Evolutionary conservation across 1,139 yeast genomes (phyloP).

Genomic region (Zygosaccharomyces sapae): DNA sequence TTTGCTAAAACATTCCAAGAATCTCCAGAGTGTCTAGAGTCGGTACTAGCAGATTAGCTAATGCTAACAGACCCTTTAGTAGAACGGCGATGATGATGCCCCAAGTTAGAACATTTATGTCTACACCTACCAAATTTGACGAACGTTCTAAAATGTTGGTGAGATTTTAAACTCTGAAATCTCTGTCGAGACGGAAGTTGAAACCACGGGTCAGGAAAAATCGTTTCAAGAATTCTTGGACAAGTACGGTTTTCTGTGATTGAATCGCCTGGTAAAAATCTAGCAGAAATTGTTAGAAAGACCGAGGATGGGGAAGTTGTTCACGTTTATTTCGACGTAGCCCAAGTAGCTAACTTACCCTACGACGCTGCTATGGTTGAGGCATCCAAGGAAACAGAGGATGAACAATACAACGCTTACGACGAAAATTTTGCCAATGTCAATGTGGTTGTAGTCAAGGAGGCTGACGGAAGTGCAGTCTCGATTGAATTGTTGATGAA

Average conservation of each 20-base stretch:
- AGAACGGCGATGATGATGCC: slow-evolving; percentile 8
- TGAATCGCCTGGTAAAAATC: slow-evolving; percentile 55
- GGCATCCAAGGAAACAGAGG: slow-evolving; percentile 37
- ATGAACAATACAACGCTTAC: slow-evolving; percentile 47
- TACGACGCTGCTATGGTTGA: slow-evolving; percentile 39
- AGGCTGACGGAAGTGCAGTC: slow-evolving; percentile 56
- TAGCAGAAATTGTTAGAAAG: slow-evolving; percentile 65
- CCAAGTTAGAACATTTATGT: slow-evolving; percentile 16
- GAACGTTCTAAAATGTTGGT: slow-evolving; percentile 19
- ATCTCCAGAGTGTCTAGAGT: slow-evolving; percentile 8
- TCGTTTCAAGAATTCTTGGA: slow-evolving; percentile 43
- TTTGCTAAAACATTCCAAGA: slow-evolving; percentile 8
- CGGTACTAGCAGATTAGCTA: slow-evolving; percentile 3
- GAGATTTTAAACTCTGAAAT: slow-evolving; percentile 27
- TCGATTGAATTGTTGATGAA: slow-evolving; percentile 67
- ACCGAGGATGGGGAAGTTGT: slow-evolving; percentile 60
- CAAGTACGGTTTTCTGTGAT: slow-evolving; percentile 51
- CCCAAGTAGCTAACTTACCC: slow-evolving; percentile 64
- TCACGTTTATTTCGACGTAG: slow-evolving; percentile 76
- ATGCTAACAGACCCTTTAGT: slow-evolving; percentile 6
- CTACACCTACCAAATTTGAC: slow-evolving; percentile 14
- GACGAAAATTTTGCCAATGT: slow-evolving; percentile 67
- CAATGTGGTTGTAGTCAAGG: slow-evolving; percentile 72
- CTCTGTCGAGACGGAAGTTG: slow-evolving; percentile 42
- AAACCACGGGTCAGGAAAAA: slow-evolving; percentile 30